Evolutionary conservation across 108 stramenopile genomes (phyloP), one percentile per base, ranked within the genome.

Genomic region (Chaetoceros tenuissimus): DNA sequence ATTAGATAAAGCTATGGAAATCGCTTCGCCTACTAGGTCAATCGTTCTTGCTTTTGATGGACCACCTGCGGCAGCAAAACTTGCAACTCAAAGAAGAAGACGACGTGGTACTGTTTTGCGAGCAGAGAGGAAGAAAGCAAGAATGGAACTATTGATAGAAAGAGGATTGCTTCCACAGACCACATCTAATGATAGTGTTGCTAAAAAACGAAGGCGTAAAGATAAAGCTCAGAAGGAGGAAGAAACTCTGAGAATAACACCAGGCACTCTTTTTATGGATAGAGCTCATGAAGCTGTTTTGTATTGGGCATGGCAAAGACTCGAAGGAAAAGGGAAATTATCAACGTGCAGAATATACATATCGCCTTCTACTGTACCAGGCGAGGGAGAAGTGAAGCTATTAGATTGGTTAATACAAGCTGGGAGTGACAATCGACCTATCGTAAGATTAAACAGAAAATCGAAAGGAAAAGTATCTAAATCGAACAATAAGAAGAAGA

Each of bases 331-430:
- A 50, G 29, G 28, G 20, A 64, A 52, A 59, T 44, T 66, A 1
- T 57, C 59, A 18, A 66, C 60, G 10, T 78, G 87, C 3, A 71
- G 59, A 58, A 78, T 92, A 31, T 94, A 87, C 55, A 64, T 96
- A 13, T 75, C 67, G 26, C 72, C 91, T 10, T 84, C 85, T 21
- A 54, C 52, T 50, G 84, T 87, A 23, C 76, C 83, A 26, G 94
- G 94, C 24, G 94, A 95, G 67, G 94, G 94, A 40, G 94, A 95
- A 64, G 73, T 92, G 25, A 95, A 95, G 66, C 52, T 93, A 25
- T 43, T 93, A 27, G 91, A 93, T 51, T 95, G 87, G 88, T 64
- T 92, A 20, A 52, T 76, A 24, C 49, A 62, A 2, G 72, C 46
- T 18, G 49, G 45, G 20, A 47, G 49, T 24, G 27, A 64, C 21